These are phyloP conservation scores for Neonectria coccinea DNA, from an alignment of 2,329 filamentous ascomycete species.

Conservation along the genomic window DNA sequence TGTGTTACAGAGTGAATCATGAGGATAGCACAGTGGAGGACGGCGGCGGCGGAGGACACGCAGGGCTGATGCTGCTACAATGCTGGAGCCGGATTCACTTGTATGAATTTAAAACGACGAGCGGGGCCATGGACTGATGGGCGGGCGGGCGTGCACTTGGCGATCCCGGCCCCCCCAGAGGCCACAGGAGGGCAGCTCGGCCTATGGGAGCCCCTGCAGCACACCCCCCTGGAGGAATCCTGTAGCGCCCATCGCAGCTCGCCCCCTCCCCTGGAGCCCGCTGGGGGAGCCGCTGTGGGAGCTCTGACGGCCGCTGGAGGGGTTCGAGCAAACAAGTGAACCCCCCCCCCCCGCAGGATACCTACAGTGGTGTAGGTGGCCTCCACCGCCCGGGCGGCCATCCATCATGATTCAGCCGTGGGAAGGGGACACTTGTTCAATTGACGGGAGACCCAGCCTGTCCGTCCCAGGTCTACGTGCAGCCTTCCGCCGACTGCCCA, in stretches of 20 bases:
- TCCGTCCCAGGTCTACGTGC: slow-evolving; percentile 37
- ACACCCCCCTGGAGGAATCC: slow-evolving; percentile 7
- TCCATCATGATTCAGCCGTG: slow-evolving; percentile 34
- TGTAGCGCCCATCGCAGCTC: slow-evolving; percentile 22
- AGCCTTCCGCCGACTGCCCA: slow-evolving; percentile 30
- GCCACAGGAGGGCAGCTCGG: slow-evolving; percentile 17
- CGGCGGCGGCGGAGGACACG: neutral
- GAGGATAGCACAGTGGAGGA: neutral
- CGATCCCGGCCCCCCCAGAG: slow-evolving; percentile 31
- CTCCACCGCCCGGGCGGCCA: slow-evolving; percentile 18
- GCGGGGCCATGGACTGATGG: slow-evolving; percentile 8
- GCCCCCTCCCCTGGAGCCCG: slow-evolving; percentile 9
- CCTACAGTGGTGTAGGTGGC: neutral
- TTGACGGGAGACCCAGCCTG: slow-evolving; percentile 44
- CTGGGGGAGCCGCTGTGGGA: neutral
- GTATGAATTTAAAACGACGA: slow-evolving; percentile 26
- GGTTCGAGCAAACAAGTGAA: neutral
- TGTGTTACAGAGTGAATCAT: neutral
- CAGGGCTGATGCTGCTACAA: slow-evolving; percentile 4
- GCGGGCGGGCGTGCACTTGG: slow-evolving; percentile 13
- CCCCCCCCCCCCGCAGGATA: neutral
- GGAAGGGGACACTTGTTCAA: slow-evolving; percentile 60
- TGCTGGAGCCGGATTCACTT: slow-evolving; percentile 21
- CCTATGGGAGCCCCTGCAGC: slow-evolving; percentile 29
- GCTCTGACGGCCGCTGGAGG: slow-evolving; percentile 3